Percentiles rank a stretch among this genome's conserved stretches.
These are phyloP conservation scores for Leccinum rimulosum DNA, from an alignment of 768 basidiomycete species.

Conservation along the genomic window DNA sequence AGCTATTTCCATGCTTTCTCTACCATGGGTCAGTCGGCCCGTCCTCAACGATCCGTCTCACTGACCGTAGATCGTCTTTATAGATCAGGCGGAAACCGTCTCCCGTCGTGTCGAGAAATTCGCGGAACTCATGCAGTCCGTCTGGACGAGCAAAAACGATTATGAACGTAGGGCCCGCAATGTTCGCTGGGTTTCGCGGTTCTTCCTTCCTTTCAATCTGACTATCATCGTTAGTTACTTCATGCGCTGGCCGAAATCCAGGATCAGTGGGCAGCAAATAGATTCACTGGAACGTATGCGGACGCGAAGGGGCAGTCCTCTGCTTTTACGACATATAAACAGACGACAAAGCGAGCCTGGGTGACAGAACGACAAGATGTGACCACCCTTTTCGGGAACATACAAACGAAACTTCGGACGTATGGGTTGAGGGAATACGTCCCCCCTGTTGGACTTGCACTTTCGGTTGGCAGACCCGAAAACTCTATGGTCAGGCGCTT, in stretches of 20 bases:
- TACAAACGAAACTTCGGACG: constrained; percentile 91
- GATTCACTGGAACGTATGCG: constrained; percentile 70
- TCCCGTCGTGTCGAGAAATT: constrained; percentile 94
- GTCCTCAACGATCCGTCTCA: neutral
- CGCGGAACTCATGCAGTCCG: constrained; percentile 90
- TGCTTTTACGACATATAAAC: constrained; percentile 77
- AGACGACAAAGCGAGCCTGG: constrained; percentile 82
- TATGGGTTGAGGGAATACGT: constrained; percentile 85
- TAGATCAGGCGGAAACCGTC: constrained; percentile 94
- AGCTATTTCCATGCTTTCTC: constrained; percentile 98
- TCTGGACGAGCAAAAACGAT: constrained; percentile 85
- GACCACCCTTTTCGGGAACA: constrained; percentile 83
- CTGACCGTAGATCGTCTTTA: constrained; percentile 2
- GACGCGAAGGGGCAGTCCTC: constrained; percentile 78
- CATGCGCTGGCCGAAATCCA: constrained; percentile 65
- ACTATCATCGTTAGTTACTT: constrained; percentile 49
- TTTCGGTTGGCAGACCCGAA: constrained; percentile 41
- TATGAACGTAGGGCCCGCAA: constrained; percentile 84
- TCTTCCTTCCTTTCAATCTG: constrained; percentile 3
- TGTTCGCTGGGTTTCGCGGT: constrained; percentile 39
- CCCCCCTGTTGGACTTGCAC: constrained; percentile 67
- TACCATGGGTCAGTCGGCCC: constrained; percentile 71
- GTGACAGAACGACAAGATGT: constrained; percentile 88
- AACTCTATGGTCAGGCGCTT: constrained; percentile 1
- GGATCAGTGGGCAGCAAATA: constrained; percentile 61